Conservation (phyloP, 495 filamentous ascomycete genomes). For the Zalerion maritima region DNA sequence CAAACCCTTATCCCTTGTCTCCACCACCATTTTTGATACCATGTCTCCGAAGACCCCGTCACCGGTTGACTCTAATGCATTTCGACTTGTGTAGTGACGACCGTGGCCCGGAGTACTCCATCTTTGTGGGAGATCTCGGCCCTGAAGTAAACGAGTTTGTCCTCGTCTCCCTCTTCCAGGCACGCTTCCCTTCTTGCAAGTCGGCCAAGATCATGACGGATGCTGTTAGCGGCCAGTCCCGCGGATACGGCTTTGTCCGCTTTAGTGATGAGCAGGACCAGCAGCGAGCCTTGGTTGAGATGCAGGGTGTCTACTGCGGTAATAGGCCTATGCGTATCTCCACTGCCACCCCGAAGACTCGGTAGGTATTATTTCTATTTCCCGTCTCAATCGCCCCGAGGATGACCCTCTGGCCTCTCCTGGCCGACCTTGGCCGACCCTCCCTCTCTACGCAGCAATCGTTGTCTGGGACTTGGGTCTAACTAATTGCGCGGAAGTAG, state of each 20-base stretch:
- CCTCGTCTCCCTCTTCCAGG: constrained; percentile 90
- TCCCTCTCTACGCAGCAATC: constrained; percentile 11
- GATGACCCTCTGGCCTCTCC: background rate
- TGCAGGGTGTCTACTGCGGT: constrained; percentile 99
- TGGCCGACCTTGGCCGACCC: background rate
- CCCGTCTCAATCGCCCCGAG: no score
- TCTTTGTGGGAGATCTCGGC: constrained; percentile 96
- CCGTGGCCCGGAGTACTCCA: constrained; percentile 87
- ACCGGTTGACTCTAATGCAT: constrained; percentile 13
- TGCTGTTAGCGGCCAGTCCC: constrained; percentile 92
- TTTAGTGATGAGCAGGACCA: constrained; percentile 91
- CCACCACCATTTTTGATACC: background rate
- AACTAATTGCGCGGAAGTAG: constrained; percentile 24
- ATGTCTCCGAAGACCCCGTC: background rate
- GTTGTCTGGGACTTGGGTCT: constrained; percentile 16
- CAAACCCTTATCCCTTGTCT: no score
- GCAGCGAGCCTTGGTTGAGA: constrained; percentile 86
- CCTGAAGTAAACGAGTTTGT: constrained; percentile 99
- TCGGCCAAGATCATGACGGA: constrained; percentile 99
- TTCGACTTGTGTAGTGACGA: constrained; percentile 59
- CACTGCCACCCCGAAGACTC: constrained; percentile 88
- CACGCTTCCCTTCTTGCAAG: constrained; percentile 92
- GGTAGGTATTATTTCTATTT: constrained; percentile 16
- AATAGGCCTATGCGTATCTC: constrained; percentile 99
- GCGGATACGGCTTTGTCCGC: constrained; percentile 94